Evolutionary conservation across 768 basidiomycete genomes (phyloP).

Genomic region (Rhizopogon rudus): DNA sequence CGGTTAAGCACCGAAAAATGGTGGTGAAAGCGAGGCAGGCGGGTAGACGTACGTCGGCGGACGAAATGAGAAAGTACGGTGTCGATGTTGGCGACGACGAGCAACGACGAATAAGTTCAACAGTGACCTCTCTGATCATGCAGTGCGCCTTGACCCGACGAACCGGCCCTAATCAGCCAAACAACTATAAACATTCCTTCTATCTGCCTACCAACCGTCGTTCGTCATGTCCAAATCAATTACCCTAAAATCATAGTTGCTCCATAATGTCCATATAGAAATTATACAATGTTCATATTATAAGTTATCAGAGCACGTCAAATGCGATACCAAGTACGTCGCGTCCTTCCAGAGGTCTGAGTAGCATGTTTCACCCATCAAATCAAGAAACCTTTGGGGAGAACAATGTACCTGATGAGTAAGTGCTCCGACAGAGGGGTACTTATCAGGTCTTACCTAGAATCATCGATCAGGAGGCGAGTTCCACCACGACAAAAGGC

Average conservation of each 20-base stretch:
- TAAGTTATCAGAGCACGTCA: constrained; percentile 13
- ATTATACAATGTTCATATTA: constrained; percentile 17
- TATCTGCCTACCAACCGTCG: not conserved
- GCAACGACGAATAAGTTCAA: constrained; percentile 18
- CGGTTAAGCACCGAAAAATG: constrained; percentile 2
- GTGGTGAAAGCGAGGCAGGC: constrained; percentile 2
- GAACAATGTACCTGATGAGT: not conserved
- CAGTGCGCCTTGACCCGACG: constrained; percentile 11
- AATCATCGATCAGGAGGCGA: constrained; percentile 15
- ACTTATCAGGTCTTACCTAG: not conserved
- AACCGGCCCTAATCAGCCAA: constrained; percentile 31
- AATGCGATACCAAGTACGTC: constrained; percentile 26
- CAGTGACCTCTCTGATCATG: constrained; percentile 18
- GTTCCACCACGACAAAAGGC: constrained; percentile 55
- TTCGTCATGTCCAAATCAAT: not conserved
- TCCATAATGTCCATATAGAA: constrained; percentile 16
- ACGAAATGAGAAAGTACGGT: constrained; percentile 7
- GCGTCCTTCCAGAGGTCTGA: constrained; percentile 9
- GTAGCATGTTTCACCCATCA: not conserved
- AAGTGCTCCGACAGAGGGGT: not conserved
- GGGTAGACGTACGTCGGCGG: constrained; percentile 14
- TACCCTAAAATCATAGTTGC: not conserved
- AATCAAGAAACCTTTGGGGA: constrained; percentile 1
- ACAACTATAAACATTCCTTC: constrained; percentile 20
- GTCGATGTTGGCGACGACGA: constrained; percentile 27